phyloP scores from a whole-genome alignment of 441 rosid genomes.

The Sinapis alba region DNA sequence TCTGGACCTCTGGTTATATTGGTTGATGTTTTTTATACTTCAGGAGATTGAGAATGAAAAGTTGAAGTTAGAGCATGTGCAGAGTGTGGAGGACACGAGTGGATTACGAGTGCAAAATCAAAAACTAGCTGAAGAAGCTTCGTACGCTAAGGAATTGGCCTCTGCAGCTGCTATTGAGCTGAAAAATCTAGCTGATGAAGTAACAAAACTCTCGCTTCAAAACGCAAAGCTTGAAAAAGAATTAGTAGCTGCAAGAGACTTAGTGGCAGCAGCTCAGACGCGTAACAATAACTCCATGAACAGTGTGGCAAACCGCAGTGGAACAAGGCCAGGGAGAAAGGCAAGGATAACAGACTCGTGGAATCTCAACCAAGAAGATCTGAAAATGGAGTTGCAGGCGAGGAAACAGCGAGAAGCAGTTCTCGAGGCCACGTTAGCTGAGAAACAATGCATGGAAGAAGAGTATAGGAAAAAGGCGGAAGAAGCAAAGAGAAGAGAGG shows the following conservation, averaged over 20 bases:
- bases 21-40: conserved; percentile 5
- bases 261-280: conserved; percentile 46
- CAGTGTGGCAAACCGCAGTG: conserved; percentile 61
- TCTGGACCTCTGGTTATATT: background rate
- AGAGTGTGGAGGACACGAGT: conserved; percentile 83
- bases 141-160: conserved; percentile 95
- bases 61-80: conserved; percentile 76
- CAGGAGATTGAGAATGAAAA: conserved; percentile 89
- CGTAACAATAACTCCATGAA: conserved; percentile 62
- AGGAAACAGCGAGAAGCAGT: conserved; percentile 88
- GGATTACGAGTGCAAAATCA: conserved; percentile 82
- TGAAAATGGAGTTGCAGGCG: conserved; percentile 84
- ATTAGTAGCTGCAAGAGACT: conserved; percentile 68
- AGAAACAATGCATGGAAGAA: conserved; percentile 77
- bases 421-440: conserved; percentile 90
- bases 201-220: conserved; percentile 86
- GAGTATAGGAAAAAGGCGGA: conserved; percentile 77
- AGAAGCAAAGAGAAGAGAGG: conserved; percentile 89
- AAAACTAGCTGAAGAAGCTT: conserved; percentile 94
- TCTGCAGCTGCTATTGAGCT: conserved; percentile 99
- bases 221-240: conserved; percentile 89
- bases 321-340: conserved; percentile 69
- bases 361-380: conserved; percentile 81
- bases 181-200: conserved; percentile 94
- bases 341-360: conserved; percentile 73